Percentiles rank a stretch among this genome's conserved stretches.
Conservation (phyloP, 768 basidiomycete species). For the Cystoderma amianthinum region DNA sequence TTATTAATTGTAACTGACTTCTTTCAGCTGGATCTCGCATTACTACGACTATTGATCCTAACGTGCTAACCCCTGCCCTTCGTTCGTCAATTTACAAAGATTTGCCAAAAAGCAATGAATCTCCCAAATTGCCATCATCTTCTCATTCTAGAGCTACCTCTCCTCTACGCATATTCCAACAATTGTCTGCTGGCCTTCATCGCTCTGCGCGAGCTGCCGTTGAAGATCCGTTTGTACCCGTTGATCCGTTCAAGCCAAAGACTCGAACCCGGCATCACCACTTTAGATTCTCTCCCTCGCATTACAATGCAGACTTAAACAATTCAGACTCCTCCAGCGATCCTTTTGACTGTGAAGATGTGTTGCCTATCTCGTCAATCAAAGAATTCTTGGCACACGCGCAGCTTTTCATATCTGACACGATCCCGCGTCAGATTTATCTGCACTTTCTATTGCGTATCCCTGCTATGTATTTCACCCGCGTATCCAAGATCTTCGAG, state of each 20-base stretch:
- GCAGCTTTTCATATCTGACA: conserved; percentile 24
- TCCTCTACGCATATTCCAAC: conserved; percentile 52
- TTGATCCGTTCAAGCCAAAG: conserved; percentile 43
- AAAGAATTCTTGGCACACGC: conserved; percentile 12
- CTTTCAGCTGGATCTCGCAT: too few species aligned
- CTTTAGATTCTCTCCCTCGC: too few species aligned
- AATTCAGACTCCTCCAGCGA: too few species aligned
- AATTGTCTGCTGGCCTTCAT: conserved; percentile 43
- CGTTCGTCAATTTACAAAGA: conserved; percentile 16
- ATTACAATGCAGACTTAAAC: too few species aligned
- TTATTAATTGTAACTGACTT: too few species aligned
- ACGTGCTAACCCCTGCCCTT: conserved; percentile 24
- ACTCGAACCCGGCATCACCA: conserved; percentile 10
- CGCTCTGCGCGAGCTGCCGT: conserved; percentile 38
- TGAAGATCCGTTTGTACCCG: conserved; percentile 50
- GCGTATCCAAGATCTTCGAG: conserved; percentile 70
- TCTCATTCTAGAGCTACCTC: conserved; percentile 50
- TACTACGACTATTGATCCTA: too few species aligned
- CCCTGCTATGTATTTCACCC: conserved; percentile 73
- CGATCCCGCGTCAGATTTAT: conserved; percentile 34
- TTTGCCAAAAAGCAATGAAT: conserved; percentile 15
- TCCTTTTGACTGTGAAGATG: too few species aligned
- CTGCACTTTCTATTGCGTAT: conserved; percentile 45
- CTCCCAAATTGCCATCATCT: conserved; percentile 30
- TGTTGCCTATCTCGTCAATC: conserved; percentile 13